A percentile compares a stretch with the other conserved stretches of the same genome.
Conservation (phyloP, 2,329 filamentous ascomycete species). For the Dactylellina leptospora region DNA sequence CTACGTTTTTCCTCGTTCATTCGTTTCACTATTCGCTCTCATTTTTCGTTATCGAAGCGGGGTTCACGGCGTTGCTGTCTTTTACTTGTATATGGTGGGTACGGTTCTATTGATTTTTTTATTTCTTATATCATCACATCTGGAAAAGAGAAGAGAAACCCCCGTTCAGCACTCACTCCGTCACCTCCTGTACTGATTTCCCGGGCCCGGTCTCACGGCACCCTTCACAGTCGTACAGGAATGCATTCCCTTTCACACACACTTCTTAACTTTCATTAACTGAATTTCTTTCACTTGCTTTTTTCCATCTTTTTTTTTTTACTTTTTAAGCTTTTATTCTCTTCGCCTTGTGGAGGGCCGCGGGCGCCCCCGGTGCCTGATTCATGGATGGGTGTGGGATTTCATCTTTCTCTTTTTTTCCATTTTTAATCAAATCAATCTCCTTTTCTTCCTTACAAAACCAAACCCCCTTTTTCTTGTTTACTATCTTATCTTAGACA, state of each 20-base stretch:
- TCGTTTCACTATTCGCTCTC: conserved; percentile 21
- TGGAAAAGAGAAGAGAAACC: not conserved
- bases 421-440: conserved; percentile 2
- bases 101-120: conserved; percentile 12
- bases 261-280: conserved; percentile 32
- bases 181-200: conserved; percentile 19
- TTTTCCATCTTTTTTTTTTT: not conserved
- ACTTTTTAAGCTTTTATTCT: not conserved
- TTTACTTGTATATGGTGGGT: conserved; percentile 32
- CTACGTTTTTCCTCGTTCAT: not conserved
- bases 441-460: not conserved
- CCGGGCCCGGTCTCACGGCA: not conserved
- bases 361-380: conserved; percentile 10
- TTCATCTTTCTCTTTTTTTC: conserved; percentile 1
- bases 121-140: conserved; percentile 5
- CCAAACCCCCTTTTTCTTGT: not conserved
- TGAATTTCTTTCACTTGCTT: not conserved
- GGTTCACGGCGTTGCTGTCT: conserved; percentile 44
- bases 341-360: not conserved
- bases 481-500: no score
- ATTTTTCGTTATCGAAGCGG: conserved; percentile 33
- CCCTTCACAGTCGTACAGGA: conserved; percentile 16
- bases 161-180: not conserved
- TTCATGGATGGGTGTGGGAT: conserved; percentile 9
- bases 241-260: no score